Percentiles rank a stretch among this genome's conserved stretches.
phyloP scores from a whole-genome alignment of 2,329 filamentous ascomycete genomes.

The Basipetospora chlamydospora region DNA sequence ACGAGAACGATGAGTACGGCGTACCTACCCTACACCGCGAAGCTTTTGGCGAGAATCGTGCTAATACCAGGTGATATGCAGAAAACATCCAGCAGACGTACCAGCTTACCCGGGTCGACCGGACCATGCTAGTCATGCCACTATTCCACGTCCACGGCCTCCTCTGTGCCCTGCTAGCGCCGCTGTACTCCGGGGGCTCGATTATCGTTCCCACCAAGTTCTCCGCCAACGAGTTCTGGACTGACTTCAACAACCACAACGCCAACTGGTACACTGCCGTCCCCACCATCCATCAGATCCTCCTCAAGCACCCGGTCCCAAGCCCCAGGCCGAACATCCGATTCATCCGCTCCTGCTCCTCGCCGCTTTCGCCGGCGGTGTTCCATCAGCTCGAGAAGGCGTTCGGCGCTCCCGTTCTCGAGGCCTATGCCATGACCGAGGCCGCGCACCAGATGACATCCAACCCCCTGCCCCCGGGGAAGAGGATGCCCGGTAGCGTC shows the following conservation, averaged over 20 bases:
- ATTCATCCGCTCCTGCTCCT: slow-evolving; percentile 80
- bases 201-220: slow-evolving; percentile 68
- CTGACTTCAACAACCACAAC: slow-evolving; percentile 54
- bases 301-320: slow-evolving; percentile 60
- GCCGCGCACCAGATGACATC: slow-evolving; percentile 77
- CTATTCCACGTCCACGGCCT: slow-evolving; percentile 87
- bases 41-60: too few species aligned
- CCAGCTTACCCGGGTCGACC: slow-evolving; percentile 51
- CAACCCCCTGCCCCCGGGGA: slow-evolving; percentile 53
- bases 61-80: slow-evolving; percentile 13
- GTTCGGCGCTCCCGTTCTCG: slow-evolving; percentile 67
- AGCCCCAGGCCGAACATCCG: slow-evolving; percentile 57
- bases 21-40: too few species aligned
- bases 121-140: slow-evolving; percentile 80
- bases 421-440: slow-evolving; percentile 89
- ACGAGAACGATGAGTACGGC: slow-evolving; percentile 64
- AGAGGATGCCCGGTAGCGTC: slow-evolving; percentile 69
- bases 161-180: slow-evolving; percentile 66
- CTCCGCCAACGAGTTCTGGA: slow-evolving; percentile 73
- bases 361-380: slow-evolving; percentile 65
- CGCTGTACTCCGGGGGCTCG: slow-evolving; percentile 60
- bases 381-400: slow-evolving; percentile 66
- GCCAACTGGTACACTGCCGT: slow-evolving; percentile 90
- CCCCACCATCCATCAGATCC: slow-evolving; percentile 84
- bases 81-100: slow-evolving; percentile 71